Evolutionary conservation across 2,329 filamentous ascomycete species (phyloP).

Genomic region (Colletotrichum tamarilloi): DNA sequence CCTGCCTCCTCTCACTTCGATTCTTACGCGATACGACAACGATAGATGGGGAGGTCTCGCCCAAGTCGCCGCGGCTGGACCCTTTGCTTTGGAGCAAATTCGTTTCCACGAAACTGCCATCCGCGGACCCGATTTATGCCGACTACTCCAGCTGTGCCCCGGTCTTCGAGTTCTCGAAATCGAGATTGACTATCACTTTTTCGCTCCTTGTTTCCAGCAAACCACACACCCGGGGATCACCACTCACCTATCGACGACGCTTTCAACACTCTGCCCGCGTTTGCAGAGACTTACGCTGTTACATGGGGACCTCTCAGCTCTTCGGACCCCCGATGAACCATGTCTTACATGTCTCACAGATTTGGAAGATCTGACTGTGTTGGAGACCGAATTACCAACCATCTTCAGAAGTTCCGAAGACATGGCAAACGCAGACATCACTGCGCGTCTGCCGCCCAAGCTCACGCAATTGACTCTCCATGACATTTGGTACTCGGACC

Average conservation of each 20-base stretch:
- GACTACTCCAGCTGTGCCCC: background rate
- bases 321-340: background rate
- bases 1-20: background rate
- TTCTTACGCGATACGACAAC: background rate
- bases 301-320: background rate
- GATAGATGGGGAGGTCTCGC: constrained; percentile 1
- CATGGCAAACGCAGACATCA: background rate
- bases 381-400: background rate
- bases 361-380: background rate
- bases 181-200: background rate
- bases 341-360: background rate
- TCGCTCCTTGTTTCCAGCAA: background rate
- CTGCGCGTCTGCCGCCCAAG: background rate
- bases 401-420: background rate
- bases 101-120: background rate
- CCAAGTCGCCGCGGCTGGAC: background rate
- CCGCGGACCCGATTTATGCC: background rate
- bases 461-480: background rate
- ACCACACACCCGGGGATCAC: background rate
- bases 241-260: background rate
- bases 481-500: background rate
- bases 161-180: background rate
- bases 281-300: background rate
- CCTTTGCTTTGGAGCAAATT: background rate
- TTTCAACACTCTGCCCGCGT: background rate